A percentile compares a stretch with the other conserved stretches of the same genome.
These are phyloP conservation scores for Coniochaeta prunicola DNA, from an alignment of 2,329 filamentous ascomycete species.

Conservation along the genomic window DNA sequence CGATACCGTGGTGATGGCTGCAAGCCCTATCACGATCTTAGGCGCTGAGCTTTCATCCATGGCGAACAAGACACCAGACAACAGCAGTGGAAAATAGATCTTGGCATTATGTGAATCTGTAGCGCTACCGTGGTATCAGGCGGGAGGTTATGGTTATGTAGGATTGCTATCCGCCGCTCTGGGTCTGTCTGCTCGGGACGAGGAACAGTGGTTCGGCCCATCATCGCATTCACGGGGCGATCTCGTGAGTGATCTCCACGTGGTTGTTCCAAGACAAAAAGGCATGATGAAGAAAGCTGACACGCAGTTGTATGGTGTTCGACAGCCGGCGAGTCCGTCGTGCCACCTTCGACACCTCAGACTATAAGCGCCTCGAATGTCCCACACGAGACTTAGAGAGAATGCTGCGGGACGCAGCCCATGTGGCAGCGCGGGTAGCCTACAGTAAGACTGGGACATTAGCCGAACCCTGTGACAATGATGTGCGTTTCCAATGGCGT, in stretches of 20 bases:
- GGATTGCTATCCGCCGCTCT: background rate
- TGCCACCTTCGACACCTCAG: no score
- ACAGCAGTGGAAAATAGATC: background rate
- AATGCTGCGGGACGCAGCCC: no score
- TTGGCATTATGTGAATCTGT: background rate
- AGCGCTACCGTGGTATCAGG: background rate
- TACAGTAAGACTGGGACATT: background rate
- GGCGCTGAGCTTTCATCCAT: background rate
- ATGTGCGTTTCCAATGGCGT: background rate
- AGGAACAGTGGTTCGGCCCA: background rate
- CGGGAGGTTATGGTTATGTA: background rate
- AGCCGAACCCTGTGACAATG: background rate
- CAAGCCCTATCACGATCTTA: background rate
- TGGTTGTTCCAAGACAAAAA: background rate
- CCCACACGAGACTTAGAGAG: background rate
- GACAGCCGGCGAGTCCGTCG: no score
- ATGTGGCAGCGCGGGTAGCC: background rate
- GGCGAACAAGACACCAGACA: background rate
- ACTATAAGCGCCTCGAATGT: background rate
- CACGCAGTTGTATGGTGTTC: no score
- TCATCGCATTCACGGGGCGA: background rate
- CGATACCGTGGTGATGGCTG: slow-evolving; percentile 7
- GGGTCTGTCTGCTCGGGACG: background rate
- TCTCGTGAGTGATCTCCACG: background rate
- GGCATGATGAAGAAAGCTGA: background rate